phyloP scores from a whole-genome alignment of 1,284 basidiomycete species.

The Papiliotrema terrestris region DNA sequence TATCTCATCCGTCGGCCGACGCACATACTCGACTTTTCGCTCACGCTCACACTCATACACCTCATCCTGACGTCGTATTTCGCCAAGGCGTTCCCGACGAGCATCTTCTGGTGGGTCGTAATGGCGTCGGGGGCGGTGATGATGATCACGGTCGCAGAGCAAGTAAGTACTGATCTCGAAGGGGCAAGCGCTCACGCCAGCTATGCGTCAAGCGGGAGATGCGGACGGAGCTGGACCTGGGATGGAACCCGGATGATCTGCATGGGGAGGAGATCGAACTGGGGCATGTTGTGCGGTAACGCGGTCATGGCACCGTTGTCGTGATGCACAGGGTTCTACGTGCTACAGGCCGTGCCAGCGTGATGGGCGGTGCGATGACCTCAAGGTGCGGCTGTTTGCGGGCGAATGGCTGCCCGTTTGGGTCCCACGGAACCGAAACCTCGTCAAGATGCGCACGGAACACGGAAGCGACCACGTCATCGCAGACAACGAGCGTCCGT shows the following conservation, averaged over 20 bases:
- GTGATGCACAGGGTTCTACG: too few relatives aligned
- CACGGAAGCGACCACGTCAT: too few relatives aligned
- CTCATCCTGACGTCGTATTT: slow-evolving; percentile 89
- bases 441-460: too few relatives aligned
- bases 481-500: too few relatives aligned
- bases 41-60: slow-evolving; percentile 87
- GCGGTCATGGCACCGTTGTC: background rate
- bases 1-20: slow-evolving; percentile 83
- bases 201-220: slow-evolving; percentile 90
- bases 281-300: background rate
- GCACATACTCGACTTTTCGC: slow-evolving; percentile 87
- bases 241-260: slow-evolving; percentile 24
- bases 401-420: too few relatives aligned
- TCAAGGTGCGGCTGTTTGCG: too few relatives aligned
- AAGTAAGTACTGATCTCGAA: slow-evolving; percentile 47
- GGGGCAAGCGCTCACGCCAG: slow-evolving; percentile 16
- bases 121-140: slow-evolving; percentile 66
- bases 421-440: too few relatives aligned
- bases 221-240: slow-evolving; percentile 68
- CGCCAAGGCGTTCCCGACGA: slow-evolving; percentile 78
- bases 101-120: slow-evolving; percentile 83
- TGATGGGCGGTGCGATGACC: too few relatives aligned
- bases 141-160: slow-evolving; percentile 80
- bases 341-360: too few relatives aligned
- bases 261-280: slow-evolving; percentile 3